Conservation (phyloP, 495 filamentous ascomycete genomes). For the Stereocaulon alpinum region DNA sequence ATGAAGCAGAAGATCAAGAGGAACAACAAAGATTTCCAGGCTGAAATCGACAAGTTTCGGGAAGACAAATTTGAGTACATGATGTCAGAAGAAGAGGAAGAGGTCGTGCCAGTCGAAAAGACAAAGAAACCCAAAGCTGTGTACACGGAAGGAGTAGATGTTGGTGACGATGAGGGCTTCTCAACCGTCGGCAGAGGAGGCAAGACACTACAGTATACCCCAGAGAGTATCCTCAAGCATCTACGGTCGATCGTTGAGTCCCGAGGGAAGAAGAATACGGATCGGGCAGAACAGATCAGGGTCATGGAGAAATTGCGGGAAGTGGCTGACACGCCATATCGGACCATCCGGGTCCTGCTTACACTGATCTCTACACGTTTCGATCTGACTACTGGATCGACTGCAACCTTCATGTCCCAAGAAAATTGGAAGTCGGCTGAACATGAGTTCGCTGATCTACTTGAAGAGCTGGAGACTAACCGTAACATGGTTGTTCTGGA, state of each 20-base stretch:
- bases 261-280: constrained; percentile 96
- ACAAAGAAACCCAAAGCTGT: constrained; percentile 39
- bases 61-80: constrained; percentile 78
- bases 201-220: constrained; percentile 76
- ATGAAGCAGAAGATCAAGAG: constrained; percentile 96
- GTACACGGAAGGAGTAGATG: constrained; percentile 33
- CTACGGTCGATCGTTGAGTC: constrained; percentile 87
- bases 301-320: constrained; percentile 94
- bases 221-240: constrained; percentile 97
- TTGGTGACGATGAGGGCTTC: constrained; percentile 69
- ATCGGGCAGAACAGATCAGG: constrained; percentile 85
- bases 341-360: constrained; percentile 84
- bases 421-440: constrained; percentile 97
- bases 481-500: constrained; percentile 75
- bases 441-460: constrained; percentile 64
- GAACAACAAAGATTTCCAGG: constrained; percentile 90
- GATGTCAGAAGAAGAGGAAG: constrained; percentile 70
- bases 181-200: constrained; percentile 77
- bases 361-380: constrained; percentile 90
- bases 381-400: constrained; percentile 72
- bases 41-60: constrained; percentile 78
- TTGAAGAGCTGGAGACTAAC: constrained; percentile 70
- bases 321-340: constrained; percentile 81
- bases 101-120: constrained; percentile 36
- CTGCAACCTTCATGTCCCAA: constrained; percentile 75